Base-by-base conservation (phyloP, 768 basidiomycete species). In the Tylopilus felleus region DNA sequence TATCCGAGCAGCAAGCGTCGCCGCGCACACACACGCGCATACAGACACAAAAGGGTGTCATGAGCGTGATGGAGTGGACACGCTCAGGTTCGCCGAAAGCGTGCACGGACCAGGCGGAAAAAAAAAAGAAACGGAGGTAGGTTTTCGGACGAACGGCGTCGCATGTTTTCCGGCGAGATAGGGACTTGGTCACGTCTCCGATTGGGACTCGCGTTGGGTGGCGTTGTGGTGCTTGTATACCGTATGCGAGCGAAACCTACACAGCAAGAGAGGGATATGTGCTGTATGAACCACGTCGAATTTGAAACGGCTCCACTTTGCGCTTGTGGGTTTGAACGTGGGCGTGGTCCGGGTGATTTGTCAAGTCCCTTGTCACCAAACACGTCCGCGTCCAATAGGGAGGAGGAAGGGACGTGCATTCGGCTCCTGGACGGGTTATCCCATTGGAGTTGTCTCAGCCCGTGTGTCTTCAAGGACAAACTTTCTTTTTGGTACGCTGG, bases 291-390 rank as follows among this genome's bases (percentile, higher is more conserved):
- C 12, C 39, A 14, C 39, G 9, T 41, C 17, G 56, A 60, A 65
- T 69, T 64, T 64, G 60, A 56, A 64, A 60, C 54, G 23, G 56
- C 56, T 48, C 63, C 65, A 69, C 65, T 47, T 56, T 55, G 64
- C n/a, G 28, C 19, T 21, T 8, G 21, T 40, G 10, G 14, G 33
- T 33, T 14, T 14, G 33, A 14, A 14, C 16, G 33, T 4, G 12
- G 13, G 38, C n/a, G 19, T 38, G 38, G 8, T n/a, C n/a, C 6
- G 38, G 8, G 38, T n/a, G 1, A 16, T 36, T 36, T 36, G 35
- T 16, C 35, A 36, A 36, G 35, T 17, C 35, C 16, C 35, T 36
- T 36, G 16, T 36, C 35, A 16, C 8, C 19, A 19, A 19, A 47
- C 35, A 17, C 22, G 33, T 35, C 47, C 1, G 35, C 47, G 42